Evolutionary conservation across 2,329 filamentous ascomycete genomes (phyloP), one percentile per base, ranked within the genome.

Genomic region (Colletotrichum godetiae): DNA sequence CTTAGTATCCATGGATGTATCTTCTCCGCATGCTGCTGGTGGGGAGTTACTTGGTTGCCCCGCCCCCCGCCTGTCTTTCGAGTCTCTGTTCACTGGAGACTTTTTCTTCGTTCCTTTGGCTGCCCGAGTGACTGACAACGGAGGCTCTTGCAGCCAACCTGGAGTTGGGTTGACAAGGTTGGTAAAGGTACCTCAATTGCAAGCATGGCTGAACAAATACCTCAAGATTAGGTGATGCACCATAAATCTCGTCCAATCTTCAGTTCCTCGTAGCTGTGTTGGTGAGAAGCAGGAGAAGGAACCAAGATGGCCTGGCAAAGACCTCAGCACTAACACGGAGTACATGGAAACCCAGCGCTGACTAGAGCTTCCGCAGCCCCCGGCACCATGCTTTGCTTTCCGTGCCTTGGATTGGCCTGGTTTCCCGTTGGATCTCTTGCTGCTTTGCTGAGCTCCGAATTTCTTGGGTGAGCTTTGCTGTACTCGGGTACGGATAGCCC

Each of bases 11-110:
- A 42, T 29, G 27, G 24, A 64, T 53, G 70, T 73, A 59, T 52
- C 59, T 52, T 69, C 62, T 70, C 70, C 46, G 61, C 70, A 64
- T 65, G n/a, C 53, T 59, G 33, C 53, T 60, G 42, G n/a, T 12
- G 46, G 8, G 3, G 59, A 19, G 35, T 8, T 49, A 73, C 67
- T 7, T 64, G 22, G n/a, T 29, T 66, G 66, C 42, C 60, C 70
- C 66, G 33, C 55, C 24, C 42, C 27, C 2, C 3, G 22, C 46
- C 58, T 35, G 42, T 42, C 58, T n/a, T 15, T 61, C 24, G 35
- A 56, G 52, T 46, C 62, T 62, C 62, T 49, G 15, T 33, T 57
- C 53, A 29, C 42, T 60, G 55, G 61, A 27, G n/a, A 27, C 13
- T 19, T 2, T 49, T 37, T 35, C 10, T 8, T 35, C 27, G 13